A percentile compares a stretch with the other conserved stretches of the same genome.
These are phyloP conservation scores for Entomortierella parvispora DNA, from an alignment of 192 early-diverging fungal genomes.

Conservation along the genomic window DNA sequence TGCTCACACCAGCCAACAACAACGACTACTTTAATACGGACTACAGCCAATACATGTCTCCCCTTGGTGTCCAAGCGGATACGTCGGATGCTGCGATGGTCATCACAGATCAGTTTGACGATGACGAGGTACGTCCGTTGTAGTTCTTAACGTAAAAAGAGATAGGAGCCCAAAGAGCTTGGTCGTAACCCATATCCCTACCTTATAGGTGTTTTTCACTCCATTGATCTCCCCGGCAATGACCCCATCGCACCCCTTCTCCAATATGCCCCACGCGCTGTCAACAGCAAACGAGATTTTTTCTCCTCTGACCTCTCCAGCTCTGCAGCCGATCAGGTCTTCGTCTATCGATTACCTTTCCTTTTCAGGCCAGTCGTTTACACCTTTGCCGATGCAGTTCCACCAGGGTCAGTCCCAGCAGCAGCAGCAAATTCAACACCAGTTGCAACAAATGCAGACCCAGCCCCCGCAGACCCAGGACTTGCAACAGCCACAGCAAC, in stretches of 20 bases:
- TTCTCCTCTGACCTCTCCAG: slow-evolving; percentile 74
- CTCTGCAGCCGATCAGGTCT: slow-evolving; percentile 58
- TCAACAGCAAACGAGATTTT: slow-evolving; percentile 60
- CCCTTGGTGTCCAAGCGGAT: slow-evolving; percentile 34
- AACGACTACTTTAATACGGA: slow-evolving; percentile 40
- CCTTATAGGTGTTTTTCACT: slow-evolving; percentile 53
- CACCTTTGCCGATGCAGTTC: slow-evolving; percentile 33
- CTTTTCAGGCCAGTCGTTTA: slow-evolving; percentile 39
- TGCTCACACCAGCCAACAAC: slow-evolving; percentile 31
- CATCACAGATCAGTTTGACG: slow-evolving; percentile 46
- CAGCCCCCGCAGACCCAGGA: slow-evolving; percentile 19
- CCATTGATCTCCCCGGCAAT: slow-evolving; percentile 78
- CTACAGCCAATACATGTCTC: slow-evolving; percentile 49
- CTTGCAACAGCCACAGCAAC: slow-evolving; percentile 12
- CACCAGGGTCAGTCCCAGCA: slow-evolving; percentile 17
- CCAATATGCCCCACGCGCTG: slow-evolving; percentile 41
- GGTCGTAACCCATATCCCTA: not conserved
- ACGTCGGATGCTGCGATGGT: slow-evolving; percentile 38
- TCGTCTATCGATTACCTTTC: slow-evolving; percentile 33
- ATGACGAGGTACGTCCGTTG: slow-evolving; percentile 44
- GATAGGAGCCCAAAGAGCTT: not conserved
- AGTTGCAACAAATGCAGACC: slow-evolving; percentile 36
- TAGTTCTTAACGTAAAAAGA: not conserved
- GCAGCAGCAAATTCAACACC: slow-evolving; percentile 36
- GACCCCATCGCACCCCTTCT: slow-evolving; percentile 70